These are phyloP conservation scores for Rosa multiflora DNA, from an alignment of 306 rosid genomes.

Conservation along the genomic window DNA sequence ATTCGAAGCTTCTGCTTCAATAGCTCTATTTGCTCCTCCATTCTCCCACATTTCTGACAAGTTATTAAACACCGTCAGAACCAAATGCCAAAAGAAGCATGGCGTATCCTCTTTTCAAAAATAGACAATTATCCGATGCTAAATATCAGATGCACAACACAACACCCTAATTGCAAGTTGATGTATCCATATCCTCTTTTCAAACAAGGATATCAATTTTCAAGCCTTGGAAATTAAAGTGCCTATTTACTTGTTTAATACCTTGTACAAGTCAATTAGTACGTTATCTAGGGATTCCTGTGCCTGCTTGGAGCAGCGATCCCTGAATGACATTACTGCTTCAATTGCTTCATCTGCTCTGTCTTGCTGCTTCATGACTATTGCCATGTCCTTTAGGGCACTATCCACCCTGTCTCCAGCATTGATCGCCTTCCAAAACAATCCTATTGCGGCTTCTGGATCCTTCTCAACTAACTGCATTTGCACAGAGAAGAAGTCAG, in stretches of 20 bases:
- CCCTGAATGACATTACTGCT: constrained; percentile 73
- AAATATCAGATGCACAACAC: not conserved
- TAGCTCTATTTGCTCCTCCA: constrained; percentile 85
- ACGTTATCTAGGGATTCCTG: constrained; percentile 93
- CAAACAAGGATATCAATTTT: not conserved
- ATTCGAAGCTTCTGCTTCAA: constrained; percentile 66
- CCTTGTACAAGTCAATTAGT: constrained; percentile 90
- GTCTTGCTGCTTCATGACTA: constrained; percentile 84
- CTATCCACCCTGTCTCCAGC: constrained; percentile 86
- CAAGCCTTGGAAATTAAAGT: not conserved
- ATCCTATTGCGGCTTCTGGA: constrained; percentile 73
- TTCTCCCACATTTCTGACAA: constrained; percentile 78
- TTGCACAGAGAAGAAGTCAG: not conserved
- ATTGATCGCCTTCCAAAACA: constrained; percentile 89
- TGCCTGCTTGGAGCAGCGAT: constrained; percentile 75
- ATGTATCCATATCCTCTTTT: not conserved
- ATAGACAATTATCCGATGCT: not conserved
- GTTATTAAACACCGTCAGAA: constrained; percentile 14
- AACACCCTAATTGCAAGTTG: not conserved
- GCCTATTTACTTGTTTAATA: constrained; percentile 10
- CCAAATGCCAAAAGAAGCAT: not conserved
- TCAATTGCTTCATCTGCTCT: constrained; percentile 89
- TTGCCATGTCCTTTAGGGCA: constrained; percentile 93
- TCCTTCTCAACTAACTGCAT: constrained; percentile 73
- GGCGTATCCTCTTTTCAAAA: not conserved